Conservation (phyloP, 805 yeast genomes). For the Blastobotrys terrestris region DNA sequence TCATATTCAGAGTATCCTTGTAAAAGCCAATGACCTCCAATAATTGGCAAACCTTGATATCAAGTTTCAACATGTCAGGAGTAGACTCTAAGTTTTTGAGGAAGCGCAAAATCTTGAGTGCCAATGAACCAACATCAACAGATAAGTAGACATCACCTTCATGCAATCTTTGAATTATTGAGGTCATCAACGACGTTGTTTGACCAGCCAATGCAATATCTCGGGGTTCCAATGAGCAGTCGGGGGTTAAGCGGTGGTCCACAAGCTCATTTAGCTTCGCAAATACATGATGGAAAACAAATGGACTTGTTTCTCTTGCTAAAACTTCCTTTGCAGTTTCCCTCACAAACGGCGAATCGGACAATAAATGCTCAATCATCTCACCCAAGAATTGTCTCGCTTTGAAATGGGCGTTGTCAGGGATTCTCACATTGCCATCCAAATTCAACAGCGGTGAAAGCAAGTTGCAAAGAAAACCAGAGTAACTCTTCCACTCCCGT, state of each 20-base stretch:
- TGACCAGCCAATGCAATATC: conserved; percentile 14
- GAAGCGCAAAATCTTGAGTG: conserved; percentile 18
- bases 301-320: conserved; percentile 59
- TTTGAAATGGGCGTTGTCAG: conserved; percentile 47
- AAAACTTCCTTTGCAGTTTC: conserved; percentile 70
- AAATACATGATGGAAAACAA: conserved; percentile 43
- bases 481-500: conserved; percentile 52
- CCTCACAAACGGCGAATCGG: conserved; percentile 46
- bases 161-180: conserved; percentile 20
- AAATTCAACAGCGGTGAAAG: conserved; percentile 23
- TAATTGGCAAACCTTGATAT: conserved; percentile 20
- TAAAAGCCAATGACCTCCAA: conserved; percentile 21
- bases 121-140: conserved; percentile 20
- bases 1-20: conserved; percentile 21
- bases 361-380: conserved; percentile 29
- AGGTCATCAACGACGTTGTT: conserved; percentile 18
- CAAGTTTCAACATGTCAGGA: conserved; percentile 14
- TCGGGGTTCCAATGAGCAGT: not conserved
- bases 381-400: conserved; percentile 30
- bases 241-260: conserved; percentile 5
- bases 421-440: conserved; percentile 14
- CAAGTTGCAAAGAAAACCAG: conserved; percentile 67
- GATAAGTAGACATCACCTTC: conserved; percentile 21
- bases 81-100: conserved; percentile 11
- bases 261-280: conserved; percentile 34